Evolutionary conservation across 371 early-diverging fungal species (phyloP), one percentile per base, ranked within the genome.

Genomic region (Fennellomyces sp.): DNA sequence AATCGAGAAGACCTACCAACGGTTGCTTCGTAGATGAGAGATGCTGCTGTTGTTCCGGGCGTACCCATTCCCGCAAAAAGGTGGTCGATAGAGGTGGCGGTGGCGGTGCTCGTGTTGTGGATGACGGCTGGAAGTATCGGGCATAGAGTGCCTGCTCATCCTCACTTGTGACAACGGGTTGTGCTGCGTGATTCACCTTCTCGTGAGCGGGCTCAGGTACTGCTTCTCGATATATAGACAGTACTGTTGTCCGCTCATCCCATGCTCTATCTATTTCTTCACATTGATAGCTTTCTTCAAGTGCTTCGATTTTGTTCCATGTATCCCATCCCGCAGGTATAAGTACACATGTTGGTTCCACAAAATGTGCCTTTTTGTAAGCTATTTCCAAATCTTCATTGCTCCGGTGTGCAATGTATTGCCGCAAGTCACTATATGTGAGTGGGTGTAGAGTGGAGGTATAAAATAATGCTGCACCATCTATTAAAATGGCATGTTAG

Each of bases 241-340:
- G 60, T 19, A 73, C 71, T 65, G 58, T 11, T 41, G 60, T 11
- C 66, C 70, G 13, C 63, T 67, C 52, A 19, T 81, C 80, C 89
- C 89, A 91, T 1, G 87, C 89, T 10, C 78, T 68, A 49, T 80
- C 77, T 15, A 86, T 67, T 4, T 72, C 72, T 5, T 83, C 76
- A 56, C 89, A 89, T 47, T 91, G 87, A 62, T 95, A 97, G 15
- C 88, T 88, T 47, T 87, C 89, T 47, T 90, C 73, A 45, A 94
- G 66, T n/a, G 90, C 83, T 25, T 83, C 75, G 54, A 97, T 93
- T 68, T 94, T 94, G 21, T 90, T 89, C 85, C 88, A 91, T 39
- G 92, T 88, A 68, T 97, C 97, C 97, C 96, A 97, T 13, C 97
- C 97, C 27, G 91, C 75, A 8, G 97, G 97, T 25, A 97, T 90